Base-by-base conservation (phyloP, 257 asterid species). In the Nicotiana otophora region DNA sequence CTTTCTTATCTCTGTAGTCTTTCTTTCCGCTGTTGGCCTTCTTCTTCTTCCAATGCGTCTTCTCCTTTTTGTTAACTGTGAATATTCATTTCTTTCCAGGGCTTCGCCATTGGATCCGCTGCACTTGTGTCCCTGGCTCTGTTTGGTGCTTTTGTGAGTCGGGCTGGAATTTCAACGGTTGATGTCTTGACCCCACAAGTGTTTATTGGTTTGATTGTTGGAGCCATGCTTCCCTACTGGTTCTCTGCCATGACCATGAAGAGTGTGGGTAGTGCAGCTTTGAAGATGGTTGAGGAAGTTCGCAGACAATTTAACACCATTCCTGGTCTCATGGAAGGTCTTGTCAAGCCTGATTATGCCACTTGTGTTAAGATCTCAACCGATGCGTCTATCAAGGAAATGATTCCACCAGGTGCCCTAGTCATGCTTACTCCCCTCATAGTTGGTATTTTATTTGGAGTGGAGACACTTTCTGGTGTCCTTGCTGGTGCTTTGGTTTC, bases 221-320 rank as follows among this genome's bases (percentile, higher is more conserved):
- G 98, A 74, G 98, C 97, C 19, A 94, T 94, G 98, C 98, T 94
- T 31, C 98, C 98, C 3, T 94, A 94, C 86, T 94, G 98, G 98
- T 94, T 94, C 85, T 94, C 98, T 4, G 98, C 98, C 84, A 92
- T 94, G 98, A 94, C 97, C 78, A 94, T 94, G 98, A 94, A 94
- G 97, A 94, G 98, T 82, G 98, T 94, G 10, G 98, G 98, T 4
- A 92, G 95, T 60, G 98, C 98, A 23, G 98, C 98, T 78, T 66
- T 94, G 88, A 93, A 92, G 86, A 94, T 94, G 98, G 98, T 94
- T 39, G 98, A 94, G 87, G 98, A 94, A 85, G 97, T 92, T 26
- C 90, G 98, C 20, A 90, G 98, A 87, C 98, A 94, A 84, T 94
- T 94, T 82, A 91, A 94, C 88, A 91, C 94, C 9, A 94, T 94